Evolutionary conservation across 2,329 filamentous ascomycete species (phyloP).

Genomic region (Talaromyces rugulosus): DNA sequence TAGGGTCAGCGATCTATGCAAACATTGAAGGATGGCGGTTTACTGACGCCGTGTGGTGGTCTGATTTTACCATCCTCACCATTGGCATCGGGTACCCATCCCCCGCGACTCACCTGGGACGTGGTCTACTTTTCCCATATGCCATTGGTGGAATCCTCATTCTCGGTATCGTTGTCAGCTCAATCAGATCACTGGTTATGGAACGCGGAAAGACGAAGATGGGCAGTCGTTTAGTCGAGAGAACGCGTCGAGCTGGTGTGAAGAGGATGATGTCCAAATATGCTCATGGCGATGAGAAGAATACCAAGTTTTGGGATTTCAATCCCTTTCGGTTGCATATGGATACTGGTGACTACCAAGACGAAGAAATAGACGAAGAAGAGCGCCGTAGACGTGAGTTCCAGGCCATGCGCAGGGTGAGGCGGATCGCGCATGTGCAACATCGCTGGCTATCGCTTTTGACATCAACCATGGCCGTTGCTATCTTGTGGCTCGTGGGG

Average conservation of each 20-base stretch:
- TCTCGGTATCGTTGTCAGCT: conserved; percentile 31
- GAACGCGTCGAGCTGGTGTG: conserved; percentile 27
- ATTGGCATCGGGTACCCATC: conserved; percentile 31
- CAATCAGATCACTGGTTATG: conserved; percentile 33
- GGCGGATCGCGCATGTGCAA: conserved; percentile 36
- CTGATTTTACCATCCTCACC: conserved; percentile 32
- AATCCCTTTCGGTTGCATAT: conserved; percentile 11
- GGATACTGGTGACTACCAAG: not conserved
- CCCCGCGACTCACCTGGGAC: conserved; percentile 29
- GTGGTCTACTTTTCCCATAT: conserved; percentile 31
- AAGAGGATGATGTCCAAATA: conserved; percentile 19
- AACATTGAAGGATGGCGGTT: conserved; percentile 32
- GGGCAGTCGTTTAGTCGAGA: conserved; percentile 29
- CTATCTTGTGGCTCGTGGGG: conserved; percentile 42
- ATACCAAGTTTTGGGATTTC: conserved; percentile 5
- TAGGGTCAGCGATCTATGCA: conserved; percentile 35
- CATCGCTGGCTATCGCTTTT: conserved; percentile 39
- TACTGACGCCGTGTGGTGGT: conserved; percentile 32
- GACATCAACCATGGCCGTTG: conserved; percentile 34
- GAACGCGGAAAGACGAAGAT: conserved; percentile 36
- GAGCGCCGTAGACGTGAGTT: conserved; percentile 34
- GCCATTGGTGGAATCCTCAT: conserved; percentile 33
- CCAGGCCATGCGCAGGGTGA: conserved; percentile 44
- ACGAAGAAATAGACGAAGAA: conserved; percentile 13
- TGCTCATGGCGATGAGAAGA: conserved; percentile 8